Evolutionary conservation across 2,329 filamentous ascomycete genomes (phyloP).

Genomic region (Alternaria brassicicola): DNA sequence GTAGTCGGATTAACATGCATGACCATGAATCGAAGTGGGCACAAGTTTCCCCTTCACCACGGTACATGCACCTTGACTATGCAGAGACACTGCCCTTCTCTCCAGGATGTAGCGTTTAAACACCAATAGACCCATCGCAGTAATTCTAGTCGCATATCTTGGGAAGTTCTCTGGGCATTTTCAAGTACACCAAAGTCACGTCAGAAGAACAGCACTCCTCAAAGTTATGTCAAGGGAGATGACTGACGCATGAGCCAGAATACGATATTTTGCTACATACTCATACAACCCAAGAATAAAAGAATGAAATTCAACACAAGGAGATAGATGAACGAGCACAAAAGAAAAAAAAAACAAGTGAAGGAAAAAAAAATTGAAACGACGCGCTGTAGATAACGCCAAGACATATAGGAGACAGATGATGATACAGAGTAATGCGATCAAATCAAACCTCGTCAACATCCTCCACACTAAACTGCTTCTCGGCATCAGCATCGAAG

Average conservation of each 20-base stretch:
- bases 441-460: conserved; percentile 10
- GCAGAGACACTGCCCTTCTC: too few species aligned
- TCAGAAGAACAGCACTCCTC: background rate
- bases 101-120: too few species aligned
- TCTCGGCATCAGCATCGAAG: conserved; percentile 51
- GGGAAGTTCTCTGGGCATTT: too few species aligned
- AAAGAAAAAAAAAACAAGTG: conserved; percentile 3
- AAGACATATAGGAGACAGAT: conserved; percentile 8
- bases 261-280: conserved; percentile 1
- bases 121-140: too few species aligned
- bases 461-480: conserved; percentile 25
- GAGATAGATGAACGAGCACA: background rate
- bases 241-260: background rate
- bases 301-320: background rate
- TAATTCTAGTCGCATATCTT: too few species aligned
- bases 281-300: conserved; percentile 1
- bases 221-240: background rate
- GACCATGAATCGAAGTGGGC: too few species aligned
- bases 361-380: background rate
- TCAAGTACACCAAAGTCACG: too few species aligned
- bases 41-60: too few species aligned
- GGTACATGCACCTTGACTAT: too few species aligned
- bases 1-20: too few species aligned
- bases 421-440: background rate
- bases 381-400: conserved; percentile 11